Percentiles rank a stretch among this genome's conserved stretches.
phyloP scores from a whole-genome alignment of 2,329 filamentous ascomycete species.

The Mycosphaerella arachidis region DNA sequence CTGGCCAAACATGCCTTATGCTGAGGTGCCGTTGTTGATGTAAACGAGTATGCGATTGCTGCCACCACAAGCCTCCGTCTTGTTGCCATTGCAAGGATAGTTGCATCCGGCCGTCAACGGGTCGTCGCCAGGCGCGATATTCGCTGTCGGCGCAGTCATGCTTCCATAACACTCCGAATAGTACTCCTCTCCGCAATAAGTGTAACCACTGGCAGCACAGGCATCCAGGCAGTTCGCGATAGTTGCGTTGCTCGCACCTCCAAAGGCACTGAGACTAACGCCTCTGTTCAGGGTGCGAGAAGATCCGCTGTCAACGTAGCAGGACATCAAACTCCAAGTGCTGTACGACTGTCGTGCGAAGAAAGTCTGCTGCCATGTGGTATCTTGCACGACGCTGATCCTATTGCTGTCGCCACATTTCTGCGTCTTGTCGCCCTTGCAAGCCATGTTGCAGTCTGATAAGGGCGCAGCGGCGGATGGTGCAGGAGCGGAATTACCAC shows the following conservation, averaged over 20 bases:
- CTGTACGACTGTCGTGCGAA: constrained; percentile 20
- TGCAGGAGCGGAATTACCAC: background rate
- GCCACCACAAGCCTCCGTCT: constrained; percentile 31
- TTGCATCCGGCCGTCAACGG: constrained; percentile 25
- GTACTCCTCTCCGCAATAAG: constrained; percentile 29
- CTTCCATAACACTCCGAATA: constrained; percentile 26
- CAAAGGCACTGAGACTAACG: constrained; percentile 18
- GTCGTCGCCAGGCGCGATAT: constrained; percentile 17
- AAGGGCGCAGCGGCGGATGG: background rate
- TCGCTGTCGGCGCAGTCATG: constrained; percentile 12
- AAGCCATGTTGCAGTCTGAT: constrained; percentile 24
- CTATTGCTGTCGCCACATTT: constrained; percentile 24
- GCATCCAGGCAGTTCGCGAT: constrained; percentile 28
- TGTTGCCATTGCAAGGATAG: constrained; percentile 28
- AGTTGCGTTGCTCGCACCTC: constrained; percentile 24
- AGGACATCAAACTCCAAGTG: constrained; percentile 25
- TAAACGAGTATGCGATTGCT: constrained; percentile 25
- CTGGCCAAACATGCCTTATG: background rate
- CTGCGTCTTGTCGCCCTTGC: constrained; percentile 22
- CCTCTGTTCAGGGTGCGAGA: constrained; percentile 17
- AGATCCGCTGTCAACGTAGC: constrained; percentile 24
- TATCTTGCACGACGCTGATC: constrained; percentile 17
- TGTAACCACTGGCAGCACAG: constrained; percentile 21
- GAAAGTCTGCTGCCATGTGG: constrained; percentile 24
- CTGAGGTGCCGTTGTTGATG: background rate